These are phyloP conservation scores for Amanita jacksonii DNA, from an alignment of 768 basidiomycete species.

Conservation along the genomic window DNA sequence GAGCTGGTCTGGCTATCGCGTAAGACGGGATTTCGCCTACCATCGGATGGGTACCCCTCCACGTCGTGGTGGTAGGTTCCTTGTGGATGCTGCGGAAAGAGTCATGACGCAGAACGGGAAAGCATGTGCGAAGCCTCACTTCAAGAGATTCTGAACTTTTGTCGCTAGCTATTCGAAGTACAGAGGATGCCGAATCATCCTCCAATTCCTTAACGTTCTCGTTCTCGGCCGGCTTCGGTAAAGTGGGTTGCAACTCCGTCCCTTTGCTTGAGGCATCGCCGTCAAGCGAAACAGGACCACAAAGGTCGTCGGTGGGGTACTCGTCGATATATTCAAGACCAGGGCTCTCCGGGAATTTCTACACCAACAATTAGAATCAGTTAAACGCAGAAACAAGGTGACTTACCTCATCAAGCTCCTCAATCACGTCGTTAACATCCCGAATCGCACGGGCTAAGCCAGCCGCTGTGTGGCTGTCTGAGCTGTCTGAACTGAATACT, in stretches of 20 bases:
- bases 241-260: too few relatives aligned
- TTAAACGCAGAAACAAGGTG: too few relatives aligned
- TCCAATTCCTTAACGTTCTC: too few relatives aligned
- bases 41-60: background rate
- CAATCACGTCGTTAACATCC: background rate
- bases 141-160: background rate
- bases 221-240: too few relatives aligned
- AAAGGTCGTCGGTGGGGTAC: background rate
- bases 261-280: too few relatives aligned
- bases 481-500: too few relatives aligned
- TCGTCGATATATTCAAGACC: constrained; percentile 3
- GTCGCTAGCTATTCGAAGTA: background rate
- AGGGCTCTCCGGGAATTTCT: background rate
- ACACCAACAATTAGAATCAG: too few relatives aligned
- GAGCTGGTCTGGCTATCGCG: background rate
- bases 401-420: background rate
- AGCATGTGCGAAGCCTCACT: background rate
- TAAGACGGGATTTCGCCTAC: background rate
- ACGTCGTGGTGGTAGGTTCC: background rate
- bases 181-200: too few relatives aligned
- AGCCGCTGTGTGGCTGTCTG: too few relatives aligned
- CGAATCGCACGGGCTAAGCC: too few relatives aligned
- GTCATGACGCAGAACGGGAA: background rate
- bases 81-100: background rate
- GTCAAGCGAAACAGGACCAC: background rate